Evolutionary conservation across 805 yeast genomes (phyloP), one percentile per base, ranked within the genome.

Genomic region (Wickerhamiella slavikovae): DNA sequence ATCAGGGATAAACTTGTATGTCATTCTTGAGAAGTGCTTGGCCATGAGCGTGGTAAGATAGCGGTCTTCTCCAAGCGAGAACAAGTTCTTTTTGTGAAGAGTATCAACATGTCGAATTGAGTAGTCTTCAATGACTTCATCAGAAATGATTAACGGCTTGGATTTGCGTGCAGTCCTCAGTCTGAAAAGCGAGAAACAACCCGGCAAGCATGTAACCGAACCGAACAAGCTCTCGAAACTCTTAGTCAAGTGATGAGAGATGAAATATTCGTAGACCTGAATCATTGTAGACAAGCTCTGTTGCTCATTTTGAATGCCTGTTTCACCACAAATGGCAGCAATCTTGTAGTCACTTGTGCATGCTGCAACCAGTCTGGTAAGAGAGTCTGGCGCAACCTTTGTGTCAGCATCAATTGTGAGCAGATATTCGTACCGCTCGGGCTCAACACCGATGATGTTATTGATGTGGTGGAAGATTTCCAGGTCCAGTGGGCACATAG

Each of bases 381-480:
- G 43, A 18, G 68, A 55, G 39, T 68, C 72, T 1, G 64, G 65
- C 30, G 45, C 52, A 6, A 66, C 69, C 38, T 53, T 54, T 2
- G 74, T 66, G 45, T 68, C 75, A n/a, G 74, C 75, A 47, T 68
- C 75, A 11, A 68, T 69, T 61, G 67, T 66, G 36, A 68, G 45
- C 12, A 64, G 45, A 33, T 59, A 57, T 41, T 68, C 75, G 41
- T 67, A 68, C 23, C 63, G 51, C 39, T 68, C 74, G 1, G 72
- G 62, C 58, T 67, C 70, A 15, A 68, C 55, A 6, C 75, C 75
- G 17, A 71, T 64, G 18, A 67, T 52, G 38, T 66, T 58, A 57
- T 67, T 67, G 28, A 68, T 58, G 35, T 57, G 63, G 33, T 58
- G 62, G 43, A 68, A 61, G 25, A 68, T 37, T 40, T 65, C 70